Conservation (phyloP, 2,329 filamentous ascomycete species). For the Aspergillus uvarum region DNA sequence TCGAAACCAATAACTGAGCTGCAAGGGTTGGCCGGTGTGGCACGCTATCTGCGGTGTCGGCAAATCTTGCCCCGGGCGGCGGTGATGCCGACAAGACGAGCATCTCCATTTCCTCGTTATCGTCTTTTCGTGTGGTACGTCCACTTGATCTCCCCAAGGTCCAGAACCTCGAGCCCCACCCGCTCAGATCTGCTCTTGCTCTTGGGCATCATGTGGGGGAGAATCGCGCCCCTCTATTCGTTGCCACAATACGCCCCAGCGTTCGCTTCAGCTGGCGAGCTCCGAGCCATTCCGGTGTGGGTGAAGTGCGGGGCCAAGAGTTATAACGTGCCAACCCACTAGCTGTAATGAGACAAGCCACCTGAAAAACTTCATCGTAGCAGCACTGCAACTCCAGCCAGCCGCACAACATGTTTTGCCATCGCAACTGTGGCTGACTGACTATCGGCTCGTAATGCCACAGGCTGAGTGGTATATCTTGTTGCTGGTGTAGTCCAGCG, state of each 20-base stretch:
- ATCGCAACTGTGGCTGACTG: background rate
- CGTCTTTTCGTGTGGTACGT: no score
- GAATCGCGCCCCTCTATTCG: no score
- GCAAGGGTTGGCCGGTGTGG: no score
- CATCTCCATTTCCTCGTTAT: no score
- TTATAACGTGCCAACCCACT: background rate
- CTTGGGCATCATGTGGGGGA: no score
- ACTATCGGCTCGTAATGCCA: background rate
- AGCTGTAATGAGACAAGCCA: background rate
- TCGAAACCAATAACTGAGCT: no score
- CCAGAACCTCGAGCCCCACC: no score
- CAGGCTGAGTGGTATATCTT: background rate
- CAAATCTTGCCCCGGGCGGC: background rate
- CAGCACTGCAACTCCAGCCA: background rate
- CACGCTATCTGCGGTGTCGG: background rate
- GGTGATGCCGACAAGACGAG: background rate
- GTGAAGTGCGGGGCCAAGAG: background rate
- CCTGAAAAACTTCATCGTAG: background rate
- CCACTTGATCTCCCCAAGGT: no score
- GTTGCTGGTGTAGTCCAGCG: no score
- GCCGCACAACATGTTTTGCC: background rate
- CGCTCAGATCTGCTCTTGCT: no score
- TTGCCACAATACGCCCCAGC: no score
- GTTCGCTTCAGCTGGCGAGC: background rate
- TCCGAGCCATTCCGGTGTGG: background rate